Conservation (phyloP, 495 filamentous ascomycete genomes). For the Cairneyella variabilis region DNA sequence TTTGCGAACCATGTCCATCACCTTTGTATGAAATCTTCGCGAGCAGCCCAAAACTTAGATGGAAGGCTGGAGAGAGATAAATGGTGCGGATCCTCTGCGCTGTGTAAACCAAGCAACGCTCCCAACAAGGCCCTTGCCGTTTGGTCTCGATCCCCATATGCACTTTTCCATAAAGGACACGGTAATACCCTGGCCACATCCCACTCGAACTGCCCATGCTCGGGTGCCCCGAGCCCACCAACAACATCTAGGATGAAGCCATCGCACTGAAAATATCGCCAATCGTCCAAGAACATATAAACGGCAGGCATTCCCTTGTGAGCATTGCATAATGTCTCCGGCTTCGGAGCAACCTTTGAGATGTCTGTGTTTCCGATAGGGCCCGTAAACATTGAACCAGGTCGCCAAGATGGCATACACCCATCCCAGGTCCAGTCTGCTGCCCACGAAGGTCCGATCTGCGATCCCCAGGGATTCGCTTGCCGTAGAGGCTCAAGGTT, state of each 20-base stretch:
- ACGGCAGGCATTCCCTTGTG: background rate
- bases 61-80: no score
- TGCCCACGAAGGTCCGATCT: background rate
- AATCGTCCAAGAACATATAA: background rate
- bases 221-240: no score
- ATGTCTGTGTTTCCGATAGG: background rate
- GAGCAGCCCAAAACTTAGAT: no score
- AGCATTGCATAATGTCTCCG: background rate
- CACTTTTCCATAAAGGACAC: no score
- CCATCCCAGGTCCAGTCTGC: background rate
- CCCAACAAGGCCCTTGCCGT: no score
- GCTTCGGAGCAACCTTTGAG: background rate
- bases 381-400: background rate
- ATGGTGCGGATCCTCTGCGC: no score
- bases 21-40: no score
- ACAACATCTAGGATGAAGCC: no score
- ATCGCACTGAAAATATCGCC: background rate
- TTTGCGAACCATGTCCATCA: constrained; percentile 15
- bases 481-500: background rate
- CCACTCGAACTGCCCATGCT: no score
- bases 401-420: background rate
- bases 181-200: no score
- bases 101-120: no score
- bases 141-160: no score
- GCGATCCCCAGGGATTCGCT: background rate